A percentile compares a stretch with the other conserved stretches of the same genome.
Conservation (phyloP, 2,329 filamentous ascomycete genomes). For the Calonectria multiphialidica region DNA sequence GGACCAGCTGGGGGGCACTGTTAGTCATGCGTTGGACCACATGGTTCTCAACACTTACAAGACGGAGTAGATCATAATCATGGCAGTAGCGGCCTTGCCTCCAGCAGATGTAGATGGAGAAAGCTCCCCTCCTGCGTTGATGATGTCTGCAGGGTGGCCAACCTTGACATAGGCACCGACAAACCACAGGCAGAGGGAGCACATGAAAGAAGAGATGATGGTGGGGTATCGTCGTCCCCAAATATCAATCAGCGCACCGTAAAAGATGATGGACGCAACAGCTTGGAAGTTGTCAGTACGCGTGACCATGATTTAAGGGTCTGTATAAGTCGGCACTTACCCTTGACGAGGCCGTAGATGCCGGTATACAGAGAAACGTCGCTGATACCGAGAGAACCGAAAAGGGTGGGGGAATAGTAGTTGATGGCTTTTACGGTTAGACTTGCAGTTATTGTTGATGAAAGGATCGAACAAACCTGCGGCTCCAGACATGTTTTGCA, state of each 20-base stretch:
- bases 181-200: constrained; percentile 62
- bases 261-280: constrained; percentile 55
- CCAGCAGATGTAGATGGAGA: constrained; percentile 57
- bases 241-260: constrained; percentile 54
- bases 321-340: not conserved
- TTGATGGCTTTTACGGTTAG: constrained; percentile 51
- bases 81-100: constrained; percentile 65
- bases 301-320: too few relatives aligned
- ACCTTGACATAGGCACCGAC: constrained; percentile 67
- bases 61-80: constrained; percentile 66
- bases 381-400: constrained; percentile 58
- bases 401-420: constrained; percentile 57
- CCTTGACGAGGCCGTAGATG: constrained; percentile 62
- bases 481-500: constrained; percentile 56
- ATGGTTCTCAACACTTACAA: constrained; percentile 54
- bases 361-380: constrained; percentile 61
- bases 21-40: not conserved
- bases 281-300: constrained; percentile 37
- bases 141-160: constrained; percentile 59
- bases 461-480: constrained; percentile 41
- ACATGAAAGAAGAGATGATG: constrained; percentile 61
- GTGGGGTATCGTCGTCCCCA: constrained; percentile 55
- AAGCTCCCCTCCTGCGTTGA: constrained; percentile 55
- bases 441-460: accelerated
- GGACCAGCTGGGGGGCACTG: constrained; percentile 48